Evolutionary conservation across 768 basidiomycete species (phyloP).

Genomic region (Panus rudis): DNA sequence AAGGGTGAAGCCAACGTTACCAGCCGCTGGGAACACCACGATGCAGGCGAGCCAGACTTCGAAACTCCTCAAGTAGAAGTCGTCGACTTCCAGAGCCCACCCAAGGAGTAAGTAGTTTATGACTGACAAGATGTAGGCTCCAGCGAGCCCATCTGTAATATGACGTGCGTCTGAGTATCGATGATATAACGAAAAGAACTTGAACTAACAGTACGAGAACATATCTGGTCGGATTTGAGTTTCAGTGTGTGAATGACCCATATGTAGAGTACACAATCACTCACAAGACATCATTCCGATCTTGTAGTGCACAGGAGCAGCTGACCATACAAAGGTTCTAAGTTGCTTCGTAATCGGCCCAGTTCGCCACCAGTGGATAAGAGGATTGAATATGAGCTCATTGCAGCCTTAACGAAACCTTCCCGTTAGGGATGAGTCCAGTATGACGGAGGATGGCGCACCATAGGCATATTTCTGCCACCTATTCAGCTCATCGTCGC

Average conservation of each 20-base stretch:
- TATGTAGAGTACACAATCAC: conserved; percentile 11
- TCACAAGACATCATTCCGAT: conserved; percentile 70
- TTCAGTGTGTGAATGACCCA: neutral
- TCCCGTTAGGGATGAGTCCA: neutral
- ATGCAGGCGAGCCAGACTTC: conserved; percentile 72
- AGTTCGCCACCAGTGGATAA: conserved; percentile 66
- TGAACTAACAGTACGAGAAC: conserved; percentile 36
- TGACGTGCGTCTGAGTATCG: neutral
- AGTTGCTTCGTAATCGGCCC: conserved; percentile 84
- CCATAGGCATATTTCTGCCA: conserved; percentile 90
- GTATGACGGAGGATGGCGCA: conserved; percentile 18
- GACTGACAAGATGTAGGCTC: conserved; percentile 51
- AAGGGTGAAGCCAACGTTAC: conserved; percentile 62
- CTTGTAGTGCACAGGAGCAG: conserved; percentile 77
- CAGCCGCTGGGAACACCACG: conserved; percentile 60
- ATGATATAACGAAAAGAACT: neutral
- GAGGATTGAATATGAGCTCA: conserved; percentile 81
- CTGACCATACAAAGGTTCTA: conserved; percentile 68
- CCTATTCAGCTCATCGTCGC: conserved; percentile 84
- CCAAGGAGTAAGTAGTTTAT: conserved; percentile 67
- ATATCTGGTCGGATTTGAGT: conserved; percentile 23
- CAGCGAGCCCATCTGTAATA: conserved; percentile 49
- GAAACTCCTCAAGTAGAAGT: conserved; percentile 64
- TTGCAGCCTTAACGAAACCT: conserved; percentile 45
- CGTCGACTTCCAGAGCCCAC: conserved; percentile 52